Evolutionary conservation across 1,139 yeast genomes (phyloP).

Genomic region (Protomyces pachydermus): DNA sequence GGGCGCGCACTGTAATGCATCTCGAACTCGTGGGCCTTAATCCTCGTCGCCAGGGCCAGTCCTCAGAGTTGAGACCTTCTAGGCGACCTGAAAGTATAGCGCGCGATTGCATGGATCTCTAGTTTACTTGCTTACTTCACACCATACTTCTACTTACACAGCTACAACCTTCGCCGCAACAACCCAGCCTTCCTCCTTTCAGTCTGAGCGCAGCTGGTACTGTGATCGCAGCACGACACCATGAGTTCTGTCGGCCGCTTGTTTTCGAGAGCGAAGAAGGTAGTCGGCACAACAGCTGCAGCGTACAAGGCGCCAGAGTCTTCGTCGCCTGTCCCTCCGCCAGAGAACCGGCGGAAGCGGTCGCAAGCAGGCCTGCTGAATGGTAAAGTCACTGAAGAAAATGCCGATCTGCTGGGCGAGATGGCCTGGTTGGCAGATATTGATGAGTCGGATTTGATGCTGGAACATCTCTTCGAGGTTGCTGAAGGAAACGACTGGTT

Average conservation of each 20-base stretch:
- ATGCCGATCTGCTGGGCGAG: constrained; percentile 13
- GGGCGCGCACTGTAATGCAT: no score
- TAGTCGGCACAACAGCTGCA: background rate
- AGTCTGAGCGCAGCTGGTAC: background rate
- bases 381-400: constrained; percentile 1
- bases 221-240: background rate
- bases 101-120: no score
- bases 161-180: no score
- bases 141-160: no score
- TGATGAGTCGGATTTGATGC: constrained; percentile 32
- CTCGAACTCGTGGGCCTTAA: no score
- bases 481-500: constrained; percentile 27
- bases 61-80: no score
- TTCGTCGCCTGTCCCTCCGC: background rate
- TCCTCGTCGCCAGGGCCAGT: no score
- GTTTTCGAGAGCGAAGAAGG: background rate
- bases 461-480: constrained; percentile 29
- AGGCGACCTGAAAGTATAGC: no score
- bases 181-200: background rate
- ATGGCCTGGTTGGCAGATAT: constrained; percentile 21
- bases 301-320: background rate
- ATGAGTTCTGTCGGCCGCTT: background rate
- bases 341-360: background rate
- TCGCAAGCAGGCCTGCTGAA: background rate
- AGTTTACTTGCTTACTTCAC: no score